These are phyloP conservation scores for Udeniomyces megalosporus DNA, from an alignment of 768 basidiomycete species.

Conservation along the genomic window DNA sequence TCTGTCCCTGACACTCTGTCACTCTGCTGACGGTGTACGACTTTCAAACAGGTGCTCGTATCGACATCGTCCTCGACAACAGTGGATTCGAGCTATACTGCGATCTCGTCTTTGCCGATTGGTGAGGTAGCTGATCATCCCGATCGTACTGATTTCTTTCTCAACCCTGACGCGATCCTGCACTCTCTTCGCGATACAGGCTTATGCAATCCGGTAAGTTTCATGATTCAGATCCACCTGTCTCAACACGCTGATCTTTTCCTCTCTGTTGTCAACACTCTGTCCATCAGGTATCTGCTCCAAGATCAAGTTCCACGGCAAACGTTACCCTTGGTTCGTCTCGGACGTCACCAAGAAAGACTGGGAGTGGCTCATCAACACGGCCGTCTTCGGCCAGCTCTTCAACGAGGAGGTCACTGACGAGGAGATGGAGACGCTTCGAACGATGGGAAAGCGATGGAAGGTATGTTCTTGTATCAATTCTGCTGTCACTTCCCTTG, in stretches of 20 bases:
- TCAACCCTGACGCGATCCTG: no score
- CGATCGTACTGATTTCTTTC: no score
- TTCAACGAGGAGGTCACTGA: constrained; percentile 74
- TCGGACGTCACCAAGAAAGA: constrained; percentile 85
- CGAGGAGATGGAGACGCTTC: constrained; percentile 60
- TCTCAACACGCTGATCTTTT: no score
- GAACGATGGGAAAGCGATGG: constrained; percentile 69
- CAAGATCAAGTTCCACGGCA: constrained; percentile 84
- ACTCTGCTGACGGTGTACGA: no score
- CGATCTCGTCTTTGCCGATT: constrained; percentile 62
- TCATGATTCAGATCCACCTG: no score
- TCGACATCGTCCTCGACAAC: constrained; percentile 42
- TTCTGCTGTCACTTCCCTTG: not conserved
- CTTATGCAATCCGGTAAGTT: no score
- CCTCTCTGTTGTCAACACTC: no score
- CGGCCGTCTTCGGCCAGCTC: constrained; percentile 48
- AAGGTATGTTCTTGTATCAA: constrained; percentile 61
- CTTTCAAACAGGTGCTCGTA: no score
- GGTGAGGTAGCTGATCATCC: no score
- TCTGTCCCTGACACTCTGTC: not conserved
- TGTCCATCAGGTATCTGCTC: constrained; percentile 64
- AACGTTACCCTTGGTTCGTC: constrained; percentile 64
- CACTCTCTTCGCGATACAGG: no score
- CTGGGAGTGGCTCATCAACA: constrained; percentile 63
- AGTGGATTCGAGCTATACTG: constrained; percentile 72